Evolutionary conservation across 345 rosid genomes (phyloP).

Genomic region (Barbarea vulgaris): DNA sequence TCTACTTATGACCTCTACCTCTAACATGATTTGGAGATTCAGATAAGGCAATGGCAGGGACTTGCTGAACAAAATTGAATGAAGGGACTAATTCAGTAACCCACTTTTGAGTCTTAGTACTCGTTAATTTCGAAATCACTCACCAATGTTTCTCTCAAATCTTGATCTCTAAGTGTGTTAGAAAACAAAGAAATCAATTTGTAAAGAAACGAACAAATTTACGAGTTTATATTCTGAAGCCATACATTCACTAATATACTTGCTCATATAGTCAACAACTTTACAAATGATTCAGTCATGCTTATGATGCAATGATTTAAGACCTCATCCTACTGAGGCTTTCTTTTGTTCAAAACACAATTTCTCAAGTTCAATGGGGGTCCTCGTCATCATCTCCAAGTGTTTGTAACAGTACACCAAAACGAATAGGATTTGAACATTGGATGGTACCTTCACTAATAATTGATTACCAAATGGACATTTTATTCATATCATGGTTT

Average conservation of each 20-base stretch:
- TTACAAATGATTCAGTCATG: no score
- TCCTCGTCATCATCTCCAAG: no score
- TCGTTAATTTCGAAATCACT: not conserved
- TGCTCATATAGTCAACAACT: no score
- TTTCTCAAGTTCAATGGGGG: no score
- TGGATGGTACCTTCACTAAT: not conserved
- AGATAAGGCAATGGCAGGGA: not conserved
- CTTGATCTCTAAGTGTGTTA: not conserved
- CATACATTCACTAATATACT: no score
- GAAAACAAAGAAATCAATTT: not conserved
- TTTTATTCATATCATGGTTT: not conserved
- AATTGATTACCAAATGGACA: not conserved
- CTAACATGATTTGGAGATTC: conserved; percentile 1
- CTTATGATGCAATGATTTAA: no score
- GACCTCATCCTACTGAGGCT: no score
- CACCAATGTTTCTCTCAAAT: not conserved
- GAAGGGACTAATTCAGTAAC: not conserved
- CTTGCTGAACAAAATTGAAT: not conserved
- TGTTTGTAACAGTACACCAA: not conserved
- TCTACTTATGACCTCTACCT: not conserved
- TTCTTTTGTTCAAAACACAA: no score
- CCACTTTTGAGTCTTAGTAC: no score
- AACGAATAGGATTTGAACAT: not conserved
- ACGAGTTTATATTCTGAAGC: no score
- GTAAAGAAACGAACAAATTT: no score